These are phyloP conservation scores for Cladorrhinum samala DNA, from an alignment of 495 filamentous ascomycete species.

Conservation along the genomic window DNA sequence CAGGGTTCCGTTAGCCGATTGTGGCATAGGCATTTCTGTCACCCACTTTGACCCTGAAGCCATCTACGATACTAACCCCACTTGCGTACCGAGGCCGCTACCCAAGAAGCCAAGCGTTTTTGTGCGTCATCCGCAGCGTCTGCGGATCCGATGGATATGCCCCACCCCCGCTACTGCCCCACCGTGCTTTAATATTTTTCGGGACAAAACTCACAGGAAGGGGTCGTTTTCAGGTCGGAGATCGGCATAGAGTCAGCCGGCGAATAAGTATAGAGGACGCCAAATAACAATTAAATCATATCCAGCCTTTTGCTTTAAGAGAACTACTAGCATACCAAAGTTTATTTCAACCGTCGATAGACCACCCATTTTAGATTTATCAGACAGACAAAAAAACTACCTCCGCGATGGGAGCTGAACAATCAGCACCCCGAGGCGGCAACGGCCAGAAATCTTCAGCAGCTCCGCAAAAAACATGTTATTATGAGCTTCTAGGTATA, in stretches of 20 bases:
- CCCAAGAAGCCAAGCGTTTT: not conserved
- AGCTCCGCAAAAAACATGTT: conserved; percentile 60
- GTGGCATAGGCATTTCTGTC: too few species aligned
- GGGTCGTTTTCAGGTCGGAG: not conserved
- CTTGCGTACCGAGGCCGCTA: not conserved
- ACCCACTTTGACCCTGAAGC: too few species aligned
- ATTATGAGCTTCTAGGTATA: conserved; percentile 83
- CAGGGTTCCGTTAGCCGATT: too few species aligned
- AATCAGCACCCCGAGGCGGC: conserved; percentile 52
- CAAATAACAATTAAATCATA: not conserved
- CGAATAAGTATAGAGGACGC: too few species aligned
- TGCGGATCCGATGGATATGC: not conserved
- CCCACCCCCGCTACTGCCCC: conserved; percentile 3
- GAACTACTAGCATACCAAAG: too few species aligned
- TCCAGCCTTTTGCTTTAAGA: too few species aligned
- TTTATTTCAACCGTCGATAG: too few species aligned
- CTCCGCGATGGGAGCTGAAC: conserved; percentile 69
- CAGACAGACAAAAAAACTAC: too few species aligned
- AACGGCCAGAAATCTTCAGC: conserved; percentile 12
- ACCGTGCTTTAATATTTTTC: not conserved
- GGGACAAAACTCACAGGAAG: not conserved
- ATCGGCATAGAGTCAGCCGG: not conserved
- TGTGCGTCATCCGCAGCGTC: not conserved
- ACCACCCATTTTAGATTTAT: too few species aligned
- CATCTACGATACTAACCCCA: too few species aligned